Base-by-base conservation (phyloP, 495 filamentous ascomycete species). In the Neurospora terricola region DNA sequence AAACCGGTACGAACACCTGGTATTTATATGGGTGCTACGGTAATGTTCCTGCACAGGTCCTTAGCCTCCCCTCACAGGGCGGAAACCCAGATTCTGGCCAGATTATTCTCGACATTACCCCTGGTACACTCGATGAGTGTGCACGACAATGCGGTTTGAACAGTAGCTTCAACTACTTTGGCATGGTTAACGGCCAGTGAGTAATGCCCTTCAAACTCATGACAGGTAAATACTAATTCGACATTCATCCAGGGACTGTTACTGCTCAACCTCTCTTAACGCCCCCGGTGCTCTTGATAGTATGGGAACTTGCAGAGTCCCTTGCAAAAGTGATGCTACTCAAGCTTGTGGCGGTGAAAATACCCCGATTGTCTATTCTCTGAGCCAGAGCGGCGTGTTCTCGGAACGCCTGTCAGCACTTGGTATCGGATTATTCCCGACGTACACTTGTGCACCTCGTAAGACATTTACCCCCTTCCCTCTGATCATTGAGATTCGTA, bases 1-100 rank as follows among this genome's bases (percentile, higher is more conserved):
- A 11, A 7, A 3, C 6, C 11, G 12, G 21, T n/a, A 2, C 38
- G 1, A 34, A 39, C 4, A 48, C 16, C 1, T 73, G 70, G 38
- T 73, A 73, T 39, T 14, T 73, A 4, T 36, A 73, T 59, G 68
- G 74, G 37, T 75, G 71, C 71, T 70, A 69, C 21, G 48, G 48
- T 27, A 43, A 72, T 38, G 11, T 0, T 14, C 66, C 34, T 48
- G 21, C 10, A 39, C 16, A 48, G 34, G 66, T 73, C 5, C n/a
- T 73, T n/a, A 21, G 7, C 66, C 38, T 48, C 38, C 38, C 27
- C 38, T 69, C 9, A 45, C 39, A 43, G 42, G 18, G 9, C 45
- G 9, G 9, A 48, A 0, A 11, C n/a, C 4, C 5, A 30, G 2
- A 6, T 5, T 14, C n/a, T 27, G 45, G 45, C n/a, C 30, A 12